Evolutionary conservation across 192 early-diverging fungal species (phyloP).

Genomic region (Linderina pennispora): DNA sequence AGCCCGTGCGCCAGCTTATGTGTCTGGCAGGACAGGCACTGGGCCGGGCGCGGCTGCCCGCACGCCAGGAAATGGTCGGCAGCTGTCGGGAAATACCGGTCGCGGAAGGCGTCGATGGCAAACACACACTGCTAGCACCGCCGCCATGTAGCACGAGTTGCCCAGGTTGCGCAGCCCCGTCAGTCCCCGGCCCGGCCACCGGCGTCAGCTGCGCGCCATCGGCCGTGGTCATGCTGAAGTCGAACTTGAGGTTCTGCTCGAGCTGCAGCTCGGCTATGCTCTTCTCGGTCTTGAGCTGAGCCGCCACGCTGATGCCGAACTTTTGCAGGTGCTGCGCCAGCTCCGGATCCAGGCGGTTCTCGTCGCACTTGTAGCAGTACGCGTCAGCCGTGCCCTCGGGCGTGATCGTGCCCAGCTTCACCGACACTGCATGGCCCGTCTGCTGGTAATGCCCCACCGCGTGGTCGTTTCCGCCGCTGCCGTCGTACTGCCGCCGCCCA

Average conservation of each 20-base stretch:
- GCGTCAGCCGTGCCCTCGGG: slow-evolving; percentile 87
- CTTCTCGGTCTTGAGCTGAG: slow-evolving; percentile 88
- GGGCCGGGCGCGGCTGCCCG: slow-evolving; percentile 50
- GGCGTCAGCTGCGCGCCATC: slow-evolving; percentile 84
- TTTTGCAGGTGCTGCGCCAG: slow-evolving; percentile 69
- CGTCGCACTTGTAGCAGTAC: slow-evolving; percentile 67
- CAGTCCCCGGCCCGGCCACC: slow-evolving; percentile 81
- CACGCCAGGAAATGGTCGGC: slow-evolving; percentile 33
- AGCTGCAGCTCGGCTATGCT: slow-evolving; percentile 89
- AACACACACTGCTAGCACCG: slow-evolving; percentile 89
- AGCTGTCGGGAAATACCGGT: slow-evolving; percentile 52
- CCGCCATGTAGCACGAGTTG: slow-evolving; percentile 98
- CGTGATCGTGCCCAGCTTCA: slow-evolving; percentile 95
- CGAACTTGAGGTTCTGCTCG: slow-evolving; percentile 94
- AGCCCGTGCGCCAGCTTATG: slow-evolving; percentile 89
- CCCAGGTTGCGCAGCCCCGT: slow-evolving; percentile 94
- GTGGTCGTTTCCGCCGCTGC: slow-evolving; percentile 90
- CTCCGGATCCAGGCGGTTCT: slow-evolving; percentile 72
- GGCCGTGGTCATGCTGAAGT: slow-evolving; percentile 95
- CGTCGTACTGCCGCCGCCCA: slow-evolving; percentile 90
- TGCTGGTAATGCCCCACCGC: slow-evolving; percentile 76
- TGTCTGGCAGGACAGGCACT: slow-evolving; percentile 87
- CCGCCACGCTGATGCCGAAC: slow-evolving; percentile 85
- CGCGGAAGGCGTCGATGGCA: slow-evolving; percentile 65
- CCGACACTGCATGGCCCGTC: slow-evolving; percentile 75